Percentiles rank a stretch among this genome's conserved stretches.
These are phyloP conservation scores for Diaporthe vaccinii DNA, from an alignment of 2,329 filamentous ascomycete species.

Conservation along the genomic window DNA sequence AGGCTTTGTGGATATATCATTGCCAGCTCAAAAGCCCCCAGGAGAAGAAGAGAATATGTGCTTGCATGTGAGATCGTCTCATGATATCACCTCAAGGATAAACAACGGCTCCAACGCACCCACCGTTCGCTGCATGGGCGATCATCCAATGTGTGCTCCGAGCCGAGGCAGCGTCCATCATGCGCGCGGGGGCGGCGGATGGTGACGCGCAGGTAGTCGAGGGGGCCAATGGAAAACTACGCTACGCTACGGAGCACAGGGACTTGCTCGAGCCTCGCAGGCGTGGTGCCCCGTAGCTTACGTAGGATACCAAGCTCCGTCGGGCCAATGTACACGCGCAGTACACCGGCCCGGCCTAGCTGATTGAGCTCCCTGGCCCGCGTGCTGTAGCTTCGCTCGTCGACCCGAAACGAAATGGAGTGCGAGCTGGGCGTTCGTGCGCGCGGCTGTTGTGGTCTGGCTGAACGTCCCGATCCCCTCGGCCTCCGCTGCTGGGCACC, in stretches of 20 bases:
- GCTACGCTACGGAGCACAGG: background rate
- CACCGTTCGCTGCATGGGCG: slow-evolving; percentile 6
- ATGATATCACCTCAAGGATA: background rate
- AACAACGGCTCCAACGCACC: slow-evolving; percentile 6
- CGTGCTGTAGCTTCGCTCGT: slow-evolving; percentile 16
- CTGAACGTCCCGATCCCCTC: background rate
- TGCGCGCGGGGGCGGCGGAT: background rate
- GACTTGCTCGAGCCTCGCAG: too few relatives aligned
- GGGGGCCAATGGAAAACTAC: background rate
- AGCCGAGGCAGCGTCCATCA: slow-evolving; percentile 13
- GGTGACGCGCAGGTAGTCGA: background rate
- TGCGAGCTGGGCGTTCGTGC: background rate
- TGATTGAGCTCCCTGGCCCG: slow-evolving; percentile 1
- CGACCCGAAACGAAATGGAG: slow-evolving; percentile 25
- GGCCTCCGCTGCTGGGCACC: background rate
- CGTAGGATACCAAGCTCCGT: background rate
- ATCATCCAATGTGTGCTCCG: slow-evolving; percentile 19
- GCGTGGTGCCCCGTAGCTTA: too few relatives aligned
- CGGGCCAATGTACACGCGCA: background rate
- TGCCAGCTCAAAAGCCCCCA: background rate
- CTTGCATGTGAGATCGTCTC: slow-evolving; percentile 20
- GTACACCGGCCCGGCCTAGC: slow-evolving; percentile 2
- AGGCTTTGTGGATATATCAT: background rate
- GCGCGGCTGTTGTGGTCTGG: background rate
- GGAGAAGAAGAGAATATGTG: background rate